Conservation (phyloP, 148 eudicot genomes). For the Pharnaceum exiguum region DNA sequence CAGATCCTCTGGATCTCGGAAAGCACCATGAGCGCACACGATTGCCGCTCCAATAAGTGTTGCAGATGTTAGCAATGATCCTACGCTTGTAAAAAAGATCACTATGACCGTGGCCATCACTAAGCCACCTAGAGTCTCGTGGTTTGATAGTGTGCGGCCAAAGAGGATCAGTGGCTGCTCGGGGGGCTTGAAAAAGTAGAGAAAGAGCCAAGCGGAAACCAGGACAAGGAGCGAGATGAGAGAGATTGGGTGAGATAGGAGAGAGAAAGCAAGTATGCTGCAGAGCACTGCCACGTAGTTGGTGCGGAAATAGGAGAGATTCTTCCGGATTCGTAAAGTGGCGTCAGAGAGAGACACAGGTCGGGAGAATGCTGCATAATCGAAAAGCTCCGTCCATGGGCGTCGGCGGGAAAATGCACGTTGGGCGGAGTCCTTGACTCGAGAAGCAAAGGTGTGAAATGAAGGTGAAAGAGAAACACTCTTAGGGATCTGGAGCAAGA, state of each 20-base stretch:
- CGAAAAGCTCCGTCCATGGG: slow-evolving; percentile 51
- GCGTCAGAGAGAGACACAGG: slow-evolving; percentile 42
- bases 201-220: slow-evolving; percentile 53
- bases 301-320: slow-evolving; percentile 47
- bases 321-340: slow-evolving; percentile 38
- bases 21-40: slow-evolving; percentile 47
- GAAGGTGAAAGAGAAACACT: slow-evolving; percentile 31
- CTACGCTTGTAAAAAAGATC: slow-evolving; percentile 53
- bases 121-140: slow-evolving; percentile 39
- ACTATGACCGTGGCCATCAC: slow-evolving; percentile 28
- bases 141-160: slow-evolving; percentile 42
- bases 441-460: slow-evolving; percentile 30
- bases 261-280: slow-evolving; percentile 40
- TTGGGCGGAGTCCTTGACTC: slow-evolving; percentile 24
- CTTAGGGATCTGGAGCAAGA: slow-evolving; percentile 25
- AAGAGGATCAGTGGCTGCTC: slow-evolving; percentile 41
- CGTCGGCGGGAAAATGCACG: slow-evolving; percentile 39
- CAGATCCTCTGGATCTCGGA: slow-evolving; percentile 56
- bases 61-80: slow-evolving; percentile 44
- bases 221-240: slow-evolving; percentile 39
- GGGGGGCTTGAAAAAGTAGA: slow-evolving; percentile 49
- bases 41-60: slow-evolving; percentile 27
- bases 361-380: slow-evolving; percentile 38
- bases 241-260: slow-evolving; percentile 52
- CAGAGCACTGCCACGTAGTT: slow-evolving; percentile 44